Base-by-base conservation (phyloP, 108 stramenopile genomes). In the Cyclotella atomus region DNA sequence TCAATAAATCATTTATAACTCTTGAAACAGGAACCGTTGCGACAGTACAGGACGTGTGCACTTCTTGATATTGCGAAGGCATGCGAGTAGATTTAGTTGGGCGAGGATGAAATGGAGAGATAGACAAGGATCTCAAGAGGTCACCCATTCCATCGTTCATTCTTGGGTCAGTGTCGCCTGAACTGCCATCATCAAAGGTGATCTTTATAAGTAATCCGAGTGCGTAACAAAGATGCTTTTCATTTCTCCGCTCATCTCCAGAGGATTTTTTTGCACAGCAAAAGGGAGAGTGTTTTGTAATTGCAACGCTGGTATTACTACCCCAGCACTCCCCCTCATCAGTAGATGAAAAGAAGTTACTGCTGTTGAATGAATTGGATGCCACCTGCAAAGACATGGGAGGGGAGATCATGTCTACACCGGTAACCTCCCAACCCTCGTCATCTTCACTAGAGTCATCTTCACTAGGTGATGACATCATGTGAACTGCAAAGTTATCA, bases 341-440 rank as follows among this genome's bases (percentile, higher is more conserved):
- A 34, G 29, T 63, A 24, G n/a, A 53, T 19, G 24, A 38, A 38
- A 59, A 17, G 4, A 60, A 67, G 29, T 24, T 41, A 55, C 55
- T 50, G 27, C 56, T 28, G 33, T 36, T 44, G 27, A 66, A 60
- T 35, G 32, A 67, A 10, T 71, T 59, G 30, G 57, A 49, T 23
- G 24, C 44, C 28, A 77, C 69, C 6, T 36, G 44, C 50, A 77
- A 21, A 33, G 76, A 56, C 24, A 63, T n/a, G 34, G 29, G 25
- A 9, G 69, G 62, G n/a, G 77, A 78, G 21, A 71, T 57, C 70
- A 78, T 78, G 27, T 65, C 70, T 21, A 78, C 55, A 32, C 77
- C 77, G 6, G 8, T 23, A 25, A 78, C 54, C 19, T 64, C 63
- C 27, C 34, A 30, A 19, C 59, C 57, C 1, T 20, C 29, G 27